Percentiles rank a stretch among this genome's conserved stretches.
These are phyloP conservation scores for Artemisia annua DNA, from an alignment of 129 eudicot species.

Conservation along the genomic window DNA sequence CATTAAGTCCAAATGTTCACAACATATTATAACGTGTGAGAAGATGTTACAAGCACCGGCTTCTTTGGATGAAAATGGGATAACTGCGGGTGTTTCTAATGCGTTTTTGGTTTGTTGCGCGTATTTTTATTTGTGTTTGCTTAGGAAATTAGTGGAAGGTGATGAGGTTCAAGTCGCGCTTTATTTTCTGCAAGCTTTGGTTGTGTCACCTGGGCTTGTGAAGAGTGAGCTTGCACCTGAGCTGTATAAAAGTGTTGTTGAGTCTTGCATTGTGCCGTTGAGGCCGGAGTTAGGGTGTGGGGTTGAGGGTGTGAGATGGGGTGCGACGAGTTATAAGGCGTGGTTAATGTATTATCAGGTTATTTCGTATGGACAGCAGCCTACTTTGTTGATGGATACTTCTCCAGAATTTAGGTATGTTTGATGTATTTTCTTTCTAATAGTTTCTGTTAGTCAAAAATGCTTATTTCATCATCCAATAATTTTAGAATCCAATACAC, in stretches of 20 bases:
- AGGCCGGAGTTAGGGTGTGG: neutral
- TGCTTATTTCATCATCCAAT: neutral
- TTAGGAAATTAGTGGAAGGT: constrained; percentile 39
- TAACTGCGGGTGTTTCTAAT: constrained; percentile 56
- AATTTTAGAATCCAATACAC: neutral
- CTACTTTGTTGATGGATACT: constrained; percentile 30
- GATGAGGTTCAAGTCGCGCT: constrained; percentile 67
- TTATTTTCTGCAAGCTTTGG: constrained; percentile 73
- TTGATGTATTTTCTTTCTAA: neutral
- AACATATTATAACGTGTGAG: constrained; percentile 37
- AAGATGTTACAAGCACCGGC: constrained; percentile 81
- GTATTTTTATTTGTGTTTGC: constrained; percentile 57
- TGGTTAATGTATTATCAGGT: constrained; percentile 77
- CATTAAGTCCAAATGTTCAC: constrained; percentile 13
- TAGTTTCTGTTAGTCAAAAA: no score
- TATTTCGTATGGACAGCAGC: constrained; percentile 53
- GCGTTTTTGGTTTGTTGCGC: constrained; percentile 48
- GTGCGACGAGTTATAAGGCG: constrained; percentile 62
- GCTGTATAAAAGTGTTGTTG: constrained; percentile 37
- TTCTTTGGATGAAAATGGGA: constrained; percentile 56
- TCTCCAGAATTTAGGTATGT: constrained; percentile 40
- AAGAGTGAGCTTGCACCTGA: constrained; percentile 52
- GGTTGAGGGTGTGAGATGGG: constrained; percentile 40
- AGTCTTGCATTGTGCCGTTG: constrained; percentile 25
- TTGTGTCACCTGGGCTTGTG: constrained; percentile 50